phyloP scores from a whole-genome alignment of 345 rosid genomes.

The Citrus glauca region DNA sequence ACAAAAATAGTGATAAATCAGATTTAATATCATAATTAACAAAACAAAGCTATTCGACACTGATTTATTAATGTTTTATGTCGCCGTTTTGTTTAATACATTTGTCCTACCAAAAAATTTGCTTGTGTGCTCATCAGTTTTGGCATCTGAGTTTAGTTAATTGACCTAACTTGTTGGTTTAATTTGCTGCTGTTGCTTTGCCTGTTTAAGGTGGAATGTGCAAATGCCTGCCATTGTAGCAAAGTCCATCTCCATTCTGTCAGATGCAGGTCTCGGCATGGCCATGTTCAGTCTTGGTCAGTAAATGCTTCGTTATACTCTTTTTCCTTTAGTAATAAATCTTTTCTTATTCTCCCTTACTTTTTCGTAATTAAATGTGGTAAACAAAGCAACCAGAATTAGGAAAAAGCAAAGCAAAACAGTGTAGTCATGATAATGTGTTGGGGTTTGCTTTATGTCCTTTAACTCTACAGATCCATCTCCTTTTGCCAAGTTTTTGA shows the following conservation, averaged over 20 bases:
- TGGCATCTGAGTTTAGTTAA: slow-evolving; percentile 5
- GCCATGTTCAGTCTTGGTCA: slow-evolving; percentile 99
- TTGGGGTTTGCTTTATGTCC: slow-evolving; percentile 6
- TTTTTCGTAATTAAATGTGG: slow-evolving; percentile 36
- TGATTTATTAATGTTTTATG: no score
- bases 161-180: slow-evolving; percentile 2
- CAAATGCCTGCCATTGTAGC: slow-evolving; percentile 95
- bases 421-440: slow-evolving; percentile 29
- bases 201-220: slow-evolving; percentile 74
- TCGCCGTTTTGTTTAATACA: no score
- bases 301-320: slow-evolving; percentile 22
- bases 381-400: slow-evolving; percentile 23
- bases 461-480: not conserved
- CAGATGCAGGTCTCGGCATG: slow-evolving; percentile 99
- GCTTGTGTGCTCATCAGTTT: not conserved
- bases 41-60: no score
- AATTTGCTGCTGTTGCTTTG: not conserved
- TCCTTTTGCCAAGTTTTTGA: slow-evolving; percentile 14
- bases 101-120: no score
- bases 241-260: slow-evolving; percentile 92
- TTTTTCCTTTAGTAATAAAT: not conserved
- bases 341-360: slow-evolving; percentile 13
- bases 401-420: slow-evolving; percentile 19
- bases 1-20: no score
- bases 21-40: no score